phyloP scores from a whole-genome alignment of 257 asterid genomes.

The Jaltomata sinuosa region DNA sequence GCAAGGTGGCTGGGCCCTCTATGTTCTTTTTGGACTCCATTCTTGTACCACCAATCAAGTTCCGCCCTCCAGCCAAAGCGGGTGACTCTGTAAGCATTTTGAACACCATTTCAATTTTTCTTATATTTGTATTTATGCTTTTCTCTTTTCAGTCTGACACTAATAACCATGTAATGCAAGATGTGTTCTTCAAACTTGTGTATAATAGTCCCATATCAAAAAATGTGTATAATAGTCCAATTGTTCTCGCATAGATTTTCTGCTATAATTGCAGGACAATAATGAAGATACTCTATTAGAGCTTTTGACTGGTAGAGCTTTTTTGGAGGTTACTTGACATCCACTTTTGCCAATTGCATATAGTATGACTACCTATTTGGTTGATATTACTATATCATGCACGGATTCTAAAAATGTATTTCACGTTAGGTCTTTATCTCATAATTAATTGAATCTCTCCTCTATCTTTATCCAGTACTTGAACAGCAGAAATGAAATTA shows the following conservation, averaged over 20 bases:
- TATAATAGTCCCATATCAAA: not conserved
- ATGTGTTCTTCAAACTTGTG: not conserved
- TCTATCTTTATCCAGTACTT: not conserved
- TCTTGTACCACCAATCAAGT: conserved; percentile 79
- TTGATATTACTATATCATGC: not conserved
- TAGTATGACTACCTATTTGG: not conserved
- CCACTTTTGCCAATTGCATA: not conserved
- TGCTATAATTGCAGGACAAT: not conserved
- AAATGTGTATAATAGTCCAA: not conserved
- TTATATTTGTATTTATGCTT: not conserved
- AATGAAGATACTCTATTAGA: not conserved
- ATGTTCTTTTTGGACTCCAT: conserved; percentile 74
- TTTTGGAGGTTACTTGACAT: not conserved
- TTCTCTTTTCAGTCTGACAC: not conserved
- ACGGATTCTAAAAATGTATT: not conserved
- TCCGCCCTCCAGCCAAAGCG: conserved; percentile 81
- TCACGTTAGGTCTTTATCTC: not conserved
- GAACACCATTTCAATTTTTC: not conserved
- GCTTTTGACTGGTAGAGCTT: not conserved
- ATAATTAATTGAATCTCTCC: not conserved
- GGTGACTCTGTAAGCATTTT: conserved; percentile 75
- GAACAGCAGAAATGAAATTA: not conserved
- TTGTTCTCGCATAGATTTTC: not conserved
- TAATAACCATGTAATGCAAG: not conserved
- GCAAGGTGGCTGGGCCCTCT: conserved; percentile 30